Evolutionary conservation across 1,284 basidiomycete species (phyloP).

Genomic region (Exobasidium rhododendri): DNA sequence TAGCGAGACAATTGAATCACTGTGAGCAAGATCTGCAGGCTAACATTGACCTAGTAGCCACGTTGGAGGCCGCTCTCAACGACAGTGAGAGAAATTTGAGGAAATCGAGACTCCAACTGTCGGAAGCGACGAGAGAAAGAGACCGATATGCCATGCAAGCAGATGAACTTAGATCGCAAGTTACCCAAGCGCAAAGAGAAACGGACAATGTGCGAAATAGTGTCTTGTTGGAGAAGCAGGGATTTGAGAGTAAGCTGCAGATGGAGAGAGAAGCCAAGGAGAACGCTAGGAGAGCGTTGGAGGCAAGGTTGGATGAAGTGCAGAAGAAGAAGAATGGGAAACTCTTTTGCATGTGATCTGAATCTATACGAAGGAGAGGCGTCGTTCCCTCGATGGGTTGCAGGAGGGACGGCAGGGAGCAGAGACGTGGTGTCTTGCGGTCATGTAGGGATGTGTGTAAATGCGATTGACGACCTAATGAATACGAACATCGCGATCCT

Average conservation of each 20-base stretch:
- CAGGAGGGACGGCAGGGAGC: conserved; percentile 3
- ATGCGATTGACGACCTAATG: too few species aligned
- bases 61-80: conserved; percentile 45
- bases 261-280: conserved; percentile 43
- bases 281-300: conserved; percentile 37
- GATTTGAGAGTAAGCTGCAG: conserved; percentile 39
- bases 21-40: conserved; percentile 85
- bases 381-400: neutral
- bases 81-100: conserved; percentile 46
- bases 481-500: too few species aligned
- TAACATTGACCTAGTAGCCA: conserved; percentile 79
- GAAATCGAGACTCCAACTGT: conserved; percentile 46
- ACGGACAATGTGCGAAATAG: conserved; percentile 40
- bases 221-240: conserved; percentile 40
- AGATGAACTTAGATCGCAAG: conserved; percentile 38
- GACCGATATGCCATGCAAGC: conserved; percentile 35
- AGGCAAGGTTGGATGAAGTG: conserved; percentile 44
- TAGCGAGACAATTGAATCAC: conserved; percentile 84
- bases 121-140: conserved; percentile 44
- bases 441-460: too few species aligned
- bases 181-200: conserved; percentile 36
- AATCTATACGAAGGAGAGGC: too few species aligned
- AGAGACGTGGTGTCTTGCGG: too few species aligned
- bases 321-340: conserved; percentile 40
- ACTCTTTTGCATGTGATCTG: conserved; percentile 40